A percentile compares a stretch with the other conserved stretches of the same genome.
These are phyloP conservation scores for Yamadazyma songkhlaensis DNA, from an alignment of 1,139 yeast genomes.

Conservation along the genomic window DNA sequence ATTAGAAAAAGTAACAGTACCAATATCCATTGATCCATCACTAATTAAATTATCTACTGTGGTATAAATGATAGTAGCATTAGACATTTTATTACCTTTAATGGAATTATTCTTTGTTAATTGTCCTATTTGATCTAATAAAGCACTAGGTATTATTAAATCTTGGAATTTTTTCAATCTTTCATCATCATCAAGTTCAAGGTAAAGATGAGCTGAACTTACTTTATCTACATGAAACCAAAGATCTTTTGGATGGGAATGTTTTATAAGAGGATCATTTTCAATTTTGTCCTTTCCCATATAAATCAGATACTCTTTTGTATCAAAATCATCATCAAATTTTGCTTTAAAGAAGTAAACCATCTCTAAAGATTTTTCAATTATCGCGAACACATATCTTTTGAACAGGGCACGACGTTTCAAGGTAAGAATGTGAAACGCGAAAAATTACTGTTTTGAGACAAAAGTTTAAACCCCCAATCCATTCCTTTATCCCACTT, in stretches of 20 bases:
- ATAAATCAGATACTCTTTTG: constrained; percentile 39
- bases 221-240: constrained; percentile 87
- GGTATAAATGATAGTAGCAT: constrained; percentile 69
- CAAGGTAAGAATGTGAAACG: constrained; percentile 7
- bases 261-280: constrained; percentile 69
- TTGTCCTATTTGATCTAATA: constrained; percentile 66
- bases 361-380: constrained; percentile 37
- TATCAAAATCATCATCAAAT: constrained; percentile 28
- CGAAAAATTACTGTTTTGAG: constrained; percentile 6
- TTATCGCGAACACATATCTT: too few species aligned
- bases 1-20: constrained; percentile 74
- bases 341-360: constrained; percentile 56
- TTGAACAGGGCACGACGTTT: too few species aligned
- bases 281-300: constrained; percentile 80
- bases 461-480: constrained; percentile 4
- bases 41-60: constrained; percentile 74
- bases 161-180: constrained; percentile 26
- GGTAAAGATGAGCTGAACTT: constrained; percentile 80
- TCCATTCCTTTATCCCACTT: neutral
- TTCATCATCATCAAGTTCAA: constrained; percentile 52
- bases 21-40: constrained; percentile 76
- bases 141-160: constrained; percentile 46
- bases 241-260: constrained; percentile 65
- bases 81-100: constrained; percentile 70
- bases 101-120: constrained; percentile 79